These are phyloP conservation scores for Corchorus capsularis DNA, from an alignment of 345 rosid genomes.

Conservation along the genomic window DNA sequence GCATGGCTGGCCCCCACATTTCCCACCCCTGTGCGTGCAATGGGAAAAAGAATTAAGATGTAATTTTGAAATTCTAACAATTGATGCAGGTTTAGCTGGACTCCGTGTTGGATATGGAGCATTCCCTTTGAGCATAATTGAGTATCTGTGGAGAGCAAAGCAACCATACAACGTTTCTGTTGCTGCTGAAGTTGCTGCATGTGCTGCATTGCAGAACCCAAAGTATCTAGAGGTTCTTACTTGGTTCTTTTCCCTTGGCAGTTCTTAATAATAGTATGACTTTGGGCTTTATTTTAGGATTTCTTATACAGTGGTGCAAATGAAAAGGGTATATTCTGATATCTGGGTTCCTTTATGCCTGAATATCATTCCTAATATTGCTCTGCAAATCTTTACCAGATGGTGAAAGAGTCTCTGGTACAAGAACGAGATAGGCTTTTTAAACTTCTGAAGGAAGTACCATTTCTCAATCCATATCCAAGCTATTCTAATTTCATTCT, in stretches of 20 bases:
- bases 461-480: conserved; percentile 77
- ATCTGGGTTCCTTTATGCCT: neutral
- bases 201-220: conserved; percentile 78
- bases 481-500: conserved; percentile 88
- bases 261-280: neutral
- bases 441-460: conserved; percentile 61
- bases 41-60: neutral
- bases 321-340: neutral
- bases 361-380: conserved; percentile 16
- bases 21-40: neutral
- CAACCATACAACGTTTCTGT: conserved; percentile 96
- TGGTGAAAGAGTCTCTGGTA: conserved; percentile 73
- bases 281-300: neutral
- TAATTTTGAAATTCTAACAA: neutral
- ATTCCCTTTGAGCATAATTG: conserved; percentile 80
- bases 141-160: conserved; percentile 91
- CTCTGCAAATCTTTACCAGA: conserved; percentile 37
- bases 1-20: neutral
- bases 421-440: conserved; percentile 79
- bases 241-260: conserved; percentile 1
- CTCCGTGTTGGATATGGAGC: conserved; percentile 95
- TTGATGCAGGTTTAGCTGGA: conserved; percentile 79
- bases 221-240: conserved; percentile 67
- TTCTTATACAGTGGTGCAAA: neutral
- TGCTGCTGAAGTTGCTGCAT: conserved; percentile 91